Evolutionary conservation across 176 grass and related monocot species (phyloP), one percentile per base, ranked within the genome.

Genomic region (Raddia guianensis): DNA sequence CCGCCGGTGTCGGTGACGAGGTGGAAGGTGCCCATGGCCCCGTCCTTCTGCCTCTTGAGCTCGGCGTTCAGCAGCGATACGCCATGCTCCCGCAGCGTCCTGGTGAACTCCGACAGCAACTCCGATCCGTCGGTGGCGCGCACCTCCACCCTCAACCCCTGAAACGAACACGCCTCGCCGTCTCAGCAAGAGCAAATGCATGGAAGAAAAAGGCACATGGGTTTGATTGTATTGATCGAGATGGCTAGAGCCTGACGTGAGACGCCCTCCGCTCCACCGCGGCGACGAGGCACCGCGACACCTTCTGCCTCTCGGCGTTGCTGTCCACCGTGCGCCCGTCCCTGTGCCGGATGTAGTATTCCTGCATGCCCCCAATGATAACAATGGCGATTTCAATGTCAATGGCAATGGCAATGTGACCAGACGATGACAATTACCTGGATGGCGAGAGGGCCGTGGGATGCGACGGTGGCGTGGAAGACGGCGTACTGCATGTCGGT

Each of bases 401-500:
- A 40, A 5, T 12, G 66, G 9, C 78, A 42, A 49, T 62, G 85
- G 75, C 49, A 40, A 5, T 3, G 3, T 63, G 68, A 19, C 5
- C 66, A 40, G 18, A 47, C 14, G 11, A 47, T 43, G 52, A 20
- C 5, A 37, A 14, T 8, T 87, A 90, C 91, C 91, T 94, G 92
- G 5, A 85, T 75, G 73, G 92, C 92, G 8, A 94, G 84, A 2
- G 84, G 34, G 3, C 89, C 92, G 50, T 91, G 92, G 6, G 92
- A 84, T 2, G 84, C 79, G 50, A 82, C 57, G 78, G 87, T 72
- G 63, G 90, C 93, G 54, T 97, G 93, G 87, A 90, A 90, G 74
- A 97, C 87, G 43, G 83, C 82, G 90, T 97, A 97, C 7, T 87
- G 80, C 91, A 97, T 88, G 88, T 97, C 93, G 44, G 87, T 93